A percentile compares a stretch with the other conserved stretches of the same genome.
These are phyloP conservation scores for Petunia secreta DNA, from an alignment of 257 asterid species.

Conservation along the genomic window DNA sequence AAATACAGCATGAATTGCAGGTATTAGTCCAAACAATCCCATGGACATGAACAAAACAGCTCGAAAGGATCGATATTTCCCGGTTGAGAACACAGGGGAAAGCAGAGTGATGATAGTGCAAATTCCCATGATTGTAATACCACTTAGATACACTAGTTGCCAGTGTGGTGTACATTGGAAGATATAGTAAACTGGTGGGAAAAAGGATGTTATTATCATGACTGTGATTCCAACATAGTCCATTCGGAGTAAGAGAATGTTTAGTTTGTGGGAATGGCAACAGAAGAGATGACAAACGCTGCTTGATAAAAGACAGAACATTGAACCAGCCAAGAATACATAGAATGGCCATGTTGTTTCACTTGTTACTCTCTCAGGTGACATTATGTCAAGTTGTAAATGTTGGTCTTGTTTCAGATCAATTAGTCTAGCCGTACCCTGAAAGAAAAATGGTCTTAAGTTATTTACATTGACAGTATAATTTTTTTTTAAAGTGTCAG, in stretches of 20 bases:
- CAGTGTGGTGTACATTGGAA: constrained; percentile 83
- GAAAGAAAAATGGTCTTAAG: constrained; percentile 22
- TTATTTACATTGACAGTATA: background rate
- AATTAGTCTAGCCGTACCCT: constrained; percentile 58
- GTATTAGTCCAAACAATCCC: constrained; percentile 87
- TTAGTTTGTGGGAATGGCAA: constrained; percentile 73
- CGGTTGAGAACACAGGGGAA: constrained; percentile 65
- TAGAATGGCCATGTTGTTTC: constrained; percentile 83
- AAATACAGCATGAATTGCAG: constrained; percentile 64
- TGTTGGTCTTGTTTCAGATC: constrained; percentile 59
- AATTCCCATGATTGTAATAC: constrained; percentile 72
- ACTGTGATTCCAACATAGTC: constrained; percentile 89
- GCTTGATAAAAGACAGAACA: constrained; percentile 94
- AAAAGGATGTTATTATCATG: constrained; percentile 95
- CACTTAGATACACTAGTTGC: constrained; percentile 72
- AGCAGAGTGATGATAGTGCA: constrained; percentile 68
- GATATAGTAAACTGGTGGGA: constrained; percentile 95
- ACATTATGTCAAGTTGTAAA: constrained; percentile 35
- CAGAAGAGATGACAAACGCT: constrained; percentile 85
- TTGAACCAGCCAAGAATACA: constrained; percentile 72
- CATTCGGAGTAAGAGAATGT: constrained; percentile 61
- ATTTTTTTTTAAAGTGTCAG: no score
- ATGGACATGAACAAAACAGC: constrained; percentile 74
- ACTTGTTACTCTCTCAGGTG: constrained; percentile 32
- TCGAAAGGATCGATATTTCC: constrained; percentile 63